Conservation (phyloP, 2,329 filamentous ascomycete species). For the Neonectria punicea region DNA sequence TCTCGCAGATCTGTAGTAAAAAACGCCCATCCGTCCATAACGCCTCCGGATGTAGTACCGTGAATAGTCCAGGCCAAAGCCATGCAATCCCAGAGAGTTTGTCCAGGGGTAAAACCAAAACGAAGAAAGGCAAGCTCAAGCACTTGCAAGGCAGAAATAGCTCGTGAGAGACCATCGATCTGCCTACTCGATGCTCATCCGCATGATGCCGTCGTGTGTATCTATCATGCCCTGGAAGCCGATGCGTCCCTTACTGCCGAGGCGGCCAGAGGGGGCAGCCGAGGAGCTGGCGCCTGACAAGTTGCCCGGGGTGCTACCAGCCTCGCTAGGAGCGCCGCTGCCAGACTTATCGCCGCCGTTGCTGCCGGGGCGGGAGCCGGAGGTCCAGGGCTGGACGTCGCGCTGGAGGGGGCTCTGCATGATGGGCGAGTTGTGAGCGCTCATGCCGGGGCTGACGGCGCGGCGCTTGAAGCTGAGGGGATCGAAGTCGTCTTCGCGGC, state of each 20-base stretch:
- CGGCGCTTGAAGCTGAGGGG: constrained; percentile 88
- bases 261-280: constrained; percentile 56
- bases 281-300: constrained; percentile 43
- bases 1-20: constrained; percentile 3
- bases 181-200: constrained; percentile 91
- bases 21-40: constrained; percentile 30
- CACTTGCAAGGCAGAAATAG: not conserved
- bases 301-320: constrained; percentile 52
- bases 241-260: constrained; percentile 69
- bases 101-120: not conserved
- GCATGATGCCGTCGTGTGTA: constrained; percentile 94
- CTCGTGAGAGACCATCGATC: not conserved
- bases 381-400: constrained; percentile 78
- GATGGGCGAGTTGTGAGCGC: constrained; percentile 88
- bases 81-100: not conserved
- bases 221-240: constrained; percentile 94
- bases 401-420: constrained; percentile 85
- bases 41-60: constrained; percentile 35
- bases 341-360: constrained; percentile 65
- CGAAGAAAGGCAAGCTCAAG: not conserved
- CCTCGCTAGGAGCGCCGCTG: constrained; percentile 63
- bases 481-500: constrained; percentile 91
- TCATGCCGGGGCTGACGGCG: constrained; percentile 91
- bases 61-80: not conserved
- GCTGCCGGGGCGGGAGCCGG: constrained; percentile 73